These are phyloP conservation scores for Ascocoryne sarcoides DNA, from an alignment of 2,329 filamentous ascomycete species.

Conservation along the genomic window DNA sequence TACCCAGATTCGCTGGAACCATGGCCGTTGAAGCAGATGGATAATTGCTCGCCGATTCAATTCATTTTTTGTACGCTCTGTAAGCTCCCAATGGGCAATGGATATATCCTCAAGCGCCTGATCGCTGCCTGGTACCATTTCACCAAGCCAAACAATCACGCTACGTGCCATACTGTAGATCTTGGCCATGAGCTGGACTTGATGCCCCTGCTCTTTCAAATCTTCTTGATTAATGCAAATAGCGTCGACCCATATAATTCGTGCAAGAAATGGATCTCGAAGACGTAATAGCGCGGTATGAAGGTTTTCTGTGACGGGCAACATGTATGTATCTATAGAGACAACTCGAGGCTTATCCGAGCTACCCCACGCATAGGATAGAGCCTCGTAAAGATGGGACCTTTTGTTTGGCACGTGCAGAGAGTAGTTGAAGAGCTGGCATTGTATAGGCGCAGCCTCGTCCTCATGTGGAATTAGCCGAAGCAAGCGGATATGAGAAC, in stretches of 20 bases:
- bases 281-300: slow-evolving; percentile 9
- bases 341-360: slow-evolving; percentile 4
- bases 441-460: slow-evolving; percentile 8
- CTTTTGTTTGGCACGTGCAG: slow-evolving; percentile 8
- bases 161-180: slow-evolving; percentile 9
- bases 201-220: slow-evolving; percentile 4
- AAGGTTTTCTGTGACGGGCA: slow-evolving; percentile 7
- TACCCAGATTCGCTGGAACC: slow-evolving; percentile 15
- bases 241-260: slow-evolving; percentile 10
- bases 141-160: slow-evolving; percentile 13
- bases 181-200: slow-evolving; percentile 11
- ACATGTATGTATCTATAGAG: slow-evolving; percentile 4
- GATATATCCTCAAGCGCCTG: slow-evolving; percentile 4
- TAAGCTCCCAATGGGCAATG: neutral
- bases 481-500: slow-evolving; percentile 12
- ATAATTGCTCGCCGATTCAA: neutral
- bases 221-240: too few relatives aligned
- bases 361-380: slow-evolving; percentile 13
- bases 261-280: slow-evolving; percentile 9
- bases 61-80: neutral
- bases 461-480: slow-evolving; percentile 10
- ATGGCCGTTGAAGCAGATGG: slow-evolving; percentile 7
- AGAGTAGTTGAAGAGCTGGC: slow-evolving; percentile 11
- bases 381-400: slow-evolving; percentile 10
- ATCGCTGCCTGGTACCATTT: slow-evolving; percentile 3